Conservation (phyloP, 208 protist genomes). For the Leishmania arabica region DNA sequence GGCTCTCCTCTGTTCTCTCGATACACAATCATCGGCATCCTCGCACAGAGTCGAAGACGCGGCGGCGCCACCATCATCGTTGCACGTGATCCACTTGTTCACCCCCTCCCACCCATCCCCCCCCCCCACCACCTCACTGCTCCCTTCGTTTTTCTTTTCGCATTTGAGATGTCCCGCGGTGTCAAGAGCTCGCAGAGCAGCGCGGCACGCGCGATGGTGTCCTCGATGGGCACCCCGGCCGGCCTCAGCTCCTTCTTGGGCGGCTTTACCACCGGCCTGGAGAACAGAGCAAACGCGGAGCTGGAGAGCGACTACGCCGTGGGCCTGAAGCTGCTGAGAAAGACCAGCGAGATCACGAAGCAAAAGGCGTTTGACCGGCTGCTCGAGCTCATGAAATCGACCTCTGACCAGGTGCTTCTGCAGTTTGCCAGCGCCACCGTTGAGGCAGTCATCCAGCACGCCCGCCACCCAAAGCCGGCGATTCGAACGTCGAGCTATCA, state of each 20-base stretch:
- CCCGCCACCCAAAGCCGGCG: conserved; percentile 57
- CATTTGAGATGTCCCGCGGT: conserved; percentile 27
- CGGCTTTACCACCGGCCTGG: conserved; percentile 41
- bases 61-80: background rate
- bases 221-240: conserved; percentile 48
- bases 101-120: too few species aligned
- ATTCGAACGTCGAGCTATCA: conserved; percentile 64
- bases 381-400: conserved; percentile 21
- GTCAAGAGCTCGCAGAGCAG: conserved; percentile 65
- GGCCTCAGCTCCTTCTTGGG: conserved; percentile 73
- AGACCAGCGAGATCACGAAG: conserved; percentile 86
- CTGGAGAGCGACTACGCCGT: conserved; percentile 54
- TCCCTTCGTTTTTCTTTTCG: background rate
- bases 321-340: conserved; percentile 72
- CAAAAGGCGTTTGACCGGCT: conserved; percentile 81
- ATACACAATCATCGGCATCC: background rate
- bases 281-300: conserved; percentile 29
- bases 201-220: conserved; percentile 55
- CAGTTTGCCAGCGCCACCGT: conserved; percentile 54
- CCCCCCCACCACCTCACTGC: background rate
- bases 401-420: conserved; percentile 40
- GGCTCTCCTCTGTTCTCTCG: too few species aligned
- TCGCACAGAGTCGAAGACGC: background rate
- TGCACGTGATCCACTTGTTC: background rate
- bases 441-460: conserved; percentile 66